Conservation (phyloP, 495 filamentous ascomycete genomes). For the Staphylotrichum tortipilum region DNA sequence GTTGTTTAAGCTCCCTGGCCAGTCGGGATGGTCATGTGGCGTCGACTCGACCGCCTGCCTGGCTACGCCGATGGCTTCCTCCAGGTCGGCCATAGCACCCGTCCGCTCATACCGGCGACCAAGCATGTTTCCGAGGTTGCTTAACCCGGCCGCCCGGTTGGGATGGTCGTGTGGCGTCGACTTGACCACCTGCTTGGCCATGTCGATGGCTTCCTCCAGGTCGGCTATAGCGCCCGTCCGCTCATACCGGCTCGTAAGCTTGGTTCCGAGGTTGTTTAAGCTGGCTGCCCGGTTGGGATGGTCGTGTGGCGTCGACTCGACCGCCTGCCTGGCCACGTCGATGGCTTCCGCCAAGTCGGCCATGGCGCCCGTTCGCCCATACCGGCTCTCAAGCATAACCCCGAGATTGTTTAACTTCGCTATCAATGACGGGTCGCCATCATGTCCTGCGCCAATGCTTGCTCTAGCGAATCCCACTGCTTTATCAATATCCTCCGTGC, state of each 20-base stretch:
- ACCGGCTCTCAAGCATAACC: background rate
- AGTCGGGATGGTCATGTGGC: no score
- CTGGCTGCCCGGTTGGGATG: background rate
- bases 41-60: no score
- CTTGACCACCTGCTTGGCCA: background rate
- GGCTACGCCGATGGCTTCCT: background rate
- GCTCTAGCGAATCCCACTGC: background rate
- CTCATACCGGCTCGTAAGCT: background rate
- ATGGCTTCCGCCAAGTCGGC: background rate
- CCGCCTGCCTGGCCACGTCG: background rate
- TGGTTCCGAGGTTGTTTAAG: background rate
- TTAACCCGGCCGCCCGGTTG: background rate
- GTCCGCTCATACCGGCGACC: background rate
- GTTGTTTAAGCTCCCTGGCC: no score
- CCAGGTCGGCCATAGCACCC: background rate
- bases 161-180: background rate
- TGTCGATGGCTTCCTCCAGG: background rate
- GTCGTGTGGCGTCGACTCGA: background rate
- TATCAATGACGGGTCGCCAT: background rate
- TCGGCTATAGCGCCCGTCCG: background rate
- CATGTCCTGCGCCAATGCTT: background rate
- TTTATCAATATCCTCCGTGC: background rate
- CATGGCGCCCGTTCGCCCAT: background rate
- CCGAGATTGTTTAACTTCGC: background rate
- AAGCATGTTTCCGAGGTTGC: background rate